phyloP scores from a whole-genome alignment of 1,284 basidiomycete genomes.

The Trametes sp. region DNA sequence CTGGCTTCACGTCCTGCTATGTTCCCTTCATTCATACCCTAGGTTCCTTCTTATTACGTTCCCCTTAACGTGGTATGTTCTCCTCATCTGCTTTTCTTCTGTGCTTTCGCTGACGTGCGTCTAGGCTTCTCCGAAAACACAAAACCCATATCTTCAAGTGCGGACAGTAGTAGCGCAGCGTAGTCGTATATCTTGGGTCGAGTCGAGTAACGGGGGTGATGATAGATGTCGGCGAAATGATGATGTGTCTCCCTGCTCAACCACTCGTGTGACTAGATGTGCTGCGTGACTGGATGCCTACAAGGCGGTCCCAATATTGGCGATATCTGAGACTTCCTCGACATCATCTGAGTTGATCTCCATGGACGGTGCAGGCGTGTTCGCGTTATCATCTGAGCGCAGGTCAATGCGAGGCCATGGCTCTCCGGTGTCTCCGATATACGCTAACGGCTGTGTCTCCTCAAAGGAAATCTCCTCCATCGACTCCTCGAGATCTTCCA shows the following conservation, averaged over 20 bases:
- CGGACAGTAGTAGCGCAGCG: background rate
- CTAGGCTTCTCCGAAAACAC: background rate
- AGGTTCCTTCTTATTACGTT: background rate
- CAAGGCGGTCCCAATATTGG: too few relatives aligned
- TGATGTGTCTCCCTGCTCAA: background rate
- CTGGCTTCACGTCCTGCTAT: background rate
- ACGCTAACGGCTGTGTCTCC: background rate
- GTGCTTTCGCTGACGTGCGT: background rate
- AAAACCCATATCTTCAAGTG: background rate
- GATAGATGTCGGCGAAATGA: background rate
- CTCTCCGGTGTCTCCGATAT: background rate
- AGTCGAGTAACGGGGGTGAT: too few relatives aligned
- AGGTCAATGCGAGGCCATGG: background rate
- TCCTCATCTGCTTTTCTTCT: background rate
- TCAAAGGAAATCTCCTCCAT: background rate
- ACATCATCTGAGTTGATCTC: background rate
- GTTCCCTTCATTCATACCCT: background rate
- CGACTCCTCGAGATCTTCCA: background rate
- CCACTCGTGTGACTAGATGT: background rate
- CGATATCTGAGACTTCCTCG: background rate
- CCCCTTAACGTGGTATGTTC: background rate
- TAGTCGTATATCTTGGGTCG: too few relatives aligned
- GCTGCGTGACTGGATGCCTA: too few relatives aligned
- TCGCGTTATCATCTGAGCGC: background rate
- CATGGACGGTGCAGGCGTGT: background rate